Percentiles rank a stretch among this genome's conserved stretches.
Conservation (phyloP, 2,329 filamentous ascomycete genomes). For the Trichoderma gracile region DNA sequence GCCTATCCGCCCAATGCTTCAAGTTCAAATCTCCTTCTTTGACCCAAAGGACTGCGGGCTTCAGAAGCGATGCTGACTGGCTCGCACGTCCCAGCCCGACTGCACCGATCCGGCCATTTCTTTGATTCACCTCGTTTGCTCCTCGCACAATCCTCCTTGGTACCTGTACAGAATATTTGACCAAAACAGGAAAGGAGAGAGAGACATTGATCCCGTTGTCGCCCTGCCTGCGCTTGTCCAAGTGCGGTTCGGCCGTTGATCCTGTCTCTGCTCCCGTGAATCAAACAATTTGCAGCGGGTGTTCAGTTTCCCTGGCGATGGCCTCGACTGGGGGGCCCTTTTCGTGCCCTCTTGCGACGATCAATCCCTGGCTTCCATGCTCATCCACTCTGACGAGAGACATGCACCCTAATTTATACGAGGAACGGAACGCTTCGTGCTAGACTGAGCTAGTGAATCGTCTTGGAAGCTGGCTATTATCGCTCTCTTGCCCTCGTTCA, state of each 20-base stretch:
- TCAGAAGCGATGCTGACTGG: conserved; percentile 20
- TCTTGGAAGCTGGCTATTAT: not conserved
- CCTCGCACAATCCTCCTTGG: not conserved
- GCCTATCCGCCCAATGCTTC: not conserved
- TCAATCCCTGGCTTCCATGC: conserved; percentile 12
- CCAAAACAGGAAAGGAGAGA: conserved; percentile 4
- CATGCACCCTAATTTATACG: conserved; percentile 4
- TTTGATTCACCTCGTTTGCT: not conserved
- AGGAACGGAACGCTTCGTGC: conserved; percentile 3
- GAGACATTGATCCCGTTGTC: conserved; percentile 19
- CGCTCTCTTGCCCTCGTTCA: too few relatives aligned
- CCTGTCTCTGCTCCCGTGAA: conserved; percentile 30
- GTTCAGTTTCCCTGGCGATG: conserved; percentile 27
- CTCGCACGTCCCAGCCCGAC: conserved; percentile 2
- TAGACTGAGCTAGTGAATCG: not conserved
- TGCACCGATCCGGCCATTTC: conserved; percentile 12
- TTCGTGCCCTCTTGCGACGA: conserved; percentile 10
- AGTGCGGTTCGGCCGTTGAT: conserved; percentile 27
- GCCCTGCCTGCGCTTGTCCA: conserved; percentile 6
- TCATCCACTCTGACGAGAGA: conserved; percentile 6
- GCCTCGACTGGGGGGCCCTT: not conserved
- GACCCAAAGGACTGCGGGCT: conserved; percentile 10
- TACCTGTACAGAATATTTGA: not conserved
- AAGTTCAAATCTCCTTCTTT: not conserved
- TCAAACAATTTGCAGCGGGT: conserved; percentile 24